Base-by-base conservation (phyloP, 495 filamentous ascomycete genomes). In the Aspergillus affinis region DNA sequence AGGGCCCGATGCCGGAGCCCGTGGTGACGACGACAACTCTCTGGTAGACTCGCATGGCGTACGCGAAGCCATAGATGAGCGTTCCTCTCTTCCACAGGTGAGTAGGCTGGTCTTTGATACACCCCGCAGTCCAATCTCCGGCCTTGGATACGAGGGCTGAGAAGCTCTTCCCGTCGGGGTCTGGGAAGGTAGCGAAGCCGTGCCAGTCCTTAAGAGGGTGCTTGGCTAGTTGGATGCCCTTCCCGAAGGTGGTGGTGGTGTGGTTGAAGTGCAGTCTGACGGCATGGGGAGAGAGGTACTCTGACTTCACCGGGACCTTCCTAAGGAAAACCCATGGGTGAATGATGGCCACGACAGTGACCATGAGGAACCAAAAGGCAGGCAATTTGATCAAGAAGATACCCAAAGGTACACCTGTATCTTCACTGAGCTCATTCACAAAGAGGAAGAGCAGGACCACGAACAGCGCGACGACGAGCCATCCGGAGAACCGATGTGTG, bases 91-190 rank as follows among this genome's bases (percentile, higher is more conserved):
- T 76, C 73, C 72, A 79, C 18, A 80, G 61, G 51, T 73, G 66
- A 2, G 69, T 79, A 48, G 84, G 82, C 9, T 87, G 86, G 58
- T 82, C 74, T 55, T 75, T 67, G 73, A 92, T 91, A 26, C 81
- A 79, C 46, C 80, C 74, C 41, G 75, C 70, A 12, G 91, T 95
- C 89, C 90, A 95, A 78, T 93, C 90, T n/a, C 91, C 91, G 1
- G 90, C 90, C 66, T 89, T 87, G 60, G 88, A 90, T 49, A 93
- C 76, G 48, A 94, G 75, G 55, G 89, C 76, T 18, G 86, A 90
- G 71, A 89, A 91, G 51, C 64, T 67, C 56, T 78, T 61, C 55
- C 67, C 58, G 15, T 68, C 64, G 6, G 69, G 72, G 57, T 80
- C 74, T 6, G 75, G 84, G 65, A 94, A 90, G 21, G 87, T 88